Evolutionary conservation across 164 flowering plant species (phyloP).

Genomic region (Tinospora cordifolia): DNA sequence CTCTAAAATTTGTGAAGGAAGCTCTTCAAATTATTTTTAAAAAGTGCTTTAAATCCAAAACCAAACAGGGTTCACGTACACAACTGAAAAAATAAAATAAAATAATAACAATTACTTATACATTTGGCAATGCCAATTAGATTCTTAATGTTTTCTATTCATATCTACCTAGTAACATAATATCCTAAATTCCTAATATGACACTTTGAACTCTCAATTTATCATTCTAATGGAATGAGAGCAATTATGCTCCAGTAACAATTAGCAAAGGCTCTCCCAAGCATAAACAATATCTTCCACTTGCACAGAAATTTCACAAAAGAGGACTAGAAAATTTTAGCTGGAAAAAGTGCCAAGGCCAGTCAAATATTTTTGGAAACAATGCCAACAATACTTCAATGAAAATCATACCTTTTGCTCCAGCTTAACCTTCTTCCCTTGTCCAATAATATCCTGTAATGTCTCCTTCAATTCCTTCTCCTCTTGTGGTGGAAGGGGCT

Average conservation of each 20-base stretch:
- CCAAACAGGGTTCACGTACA: no score
- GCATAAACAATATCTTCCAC: neutral
- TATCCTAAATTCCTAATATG: neutral
- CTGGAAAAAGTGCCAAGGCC: neutral
- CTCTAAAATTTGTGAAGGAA: no score
- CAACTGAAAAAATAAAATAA: no score
- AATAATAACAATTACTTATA: neutral
- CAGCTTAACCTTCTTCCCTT: conserved; percentile 12
- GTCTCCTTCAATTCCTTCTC: conserved; percentile 17
- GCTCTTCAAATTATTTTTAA: no score
- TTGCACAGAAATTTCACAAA: neutral
- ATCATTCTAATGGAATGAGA: neutral
- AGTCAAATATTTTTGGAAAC: neutral
- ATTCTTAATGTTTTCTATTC: neutral
- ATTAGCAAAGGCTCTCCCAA: neutral
- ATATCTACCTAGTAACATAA: neutral
- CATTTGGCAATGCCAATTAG: neutral
- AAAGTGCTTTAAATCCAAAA: no score
- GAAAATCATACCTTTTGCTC: conserved; percentile 6
- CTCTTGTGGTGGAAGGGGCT: conserved; percentile 18
- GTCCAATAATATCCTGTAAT: conserved; percentile 11
- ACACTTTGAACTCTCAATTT: neutral
- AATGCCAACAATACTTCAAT: neutral
- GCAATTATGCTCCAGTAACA: neutral
- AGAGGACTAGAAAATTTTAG: neutral